Conservation (phyloP, 2,329 filamentous ascomycete genomes). For the Penicillium sp. region DNA sequence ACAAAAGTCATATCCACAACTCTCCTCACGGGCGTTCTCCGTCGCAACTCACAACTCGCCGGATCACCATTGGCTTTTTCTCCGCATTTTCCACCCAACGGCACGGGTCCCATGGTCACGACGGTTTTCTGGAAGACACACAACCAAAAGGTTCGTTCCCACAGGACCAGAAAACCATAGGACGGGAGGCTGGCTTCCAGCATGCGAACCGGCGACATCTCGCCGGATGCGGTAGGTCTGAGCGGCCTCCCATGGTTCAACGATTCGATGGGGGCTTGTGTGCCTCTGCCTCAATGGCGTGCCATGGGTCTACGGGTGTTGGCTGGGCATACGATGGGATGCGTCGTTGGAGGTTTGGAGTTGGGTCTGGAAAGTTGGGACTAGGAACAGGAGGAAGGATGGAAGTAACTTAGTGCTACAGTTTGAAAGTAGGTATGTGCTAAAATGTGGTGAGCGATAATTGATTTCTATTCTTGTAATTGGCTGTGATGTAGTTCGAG, state of each 20-base stretch:
- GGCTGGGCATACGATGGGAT: conserved; percentile 1
- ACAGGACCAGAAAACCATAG: background rate
- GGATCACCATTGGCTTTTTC: conserved; percentile 19
- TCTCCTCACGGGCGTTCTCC: background rate
- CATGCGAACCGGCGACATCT: conserved; percentile 2
- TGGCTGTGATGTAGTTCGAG: background rate
- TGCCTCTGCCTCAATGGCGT: conserved; percentile 13
- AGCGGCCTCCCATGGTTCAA: conserved; percentile 23
- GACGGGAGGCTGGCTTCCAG: conserved; percentile 4
- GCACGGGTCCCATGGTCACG: conserved; percentile 18
- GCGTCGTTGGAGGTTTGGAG: background rate
- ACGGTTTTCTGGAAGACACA: conserved; percentile 21
- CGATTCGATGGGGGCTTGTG: conserved; percentile 9
- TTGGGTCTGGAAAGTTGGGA: background rate
- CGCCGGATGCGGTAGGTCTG: conserved; percentile 18
- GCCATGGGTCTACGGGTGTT: conserved; percentile 24
- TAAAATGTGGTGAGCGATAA: too few relatives aligned
- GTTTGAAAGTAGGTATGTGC: background rate
- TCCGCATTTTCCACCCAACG: conserved; percentile 24
- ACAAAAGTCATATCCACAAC: background rate
- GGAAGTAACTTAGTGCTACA: background rate
- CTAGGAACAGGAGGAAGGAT: background rate
- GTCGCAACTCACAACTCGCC: background rate
- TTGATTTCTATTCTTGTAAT: background rate
- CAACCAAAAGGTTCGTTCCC: background rate